Evolutionary conservation across 495 filamentous ascomycete genomes (phyloP), one percentile per base, ranked within the genome.

Genomic region (Penicillium cinerascens): DNA sequence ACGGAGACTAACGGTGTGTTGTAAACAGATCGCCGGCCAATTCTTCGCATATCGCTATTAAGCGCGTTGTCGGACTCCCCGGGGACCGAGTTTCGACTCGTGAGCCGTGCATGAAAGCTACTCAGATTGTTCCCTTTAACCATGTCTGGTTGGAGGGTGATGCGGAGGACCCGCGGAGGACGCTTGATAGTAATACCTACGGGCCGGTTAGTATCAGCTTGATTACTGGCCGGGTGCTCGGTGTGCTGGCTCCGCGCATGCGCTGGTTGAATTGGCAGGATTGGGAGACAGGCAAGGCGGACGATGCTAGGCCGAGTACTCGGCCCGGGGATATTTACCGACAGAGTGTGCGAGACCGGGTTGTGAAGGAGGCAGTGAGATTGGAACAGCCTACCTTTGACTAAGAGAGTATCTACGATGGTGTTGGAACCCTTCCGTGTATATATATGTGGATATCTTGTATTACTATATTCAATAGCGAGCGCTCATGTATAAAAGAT

Each of bases 101-200:
- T 47, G 71, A 75, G 36, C 85, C 85, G 15, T 88, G 82, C 62
- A 76, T 83, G 25, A 71, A 79, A 23, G 50, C 66, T 2, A 74
- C 69, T 7, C 80, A 82, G 53, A 72, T 77, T 26, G 78, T 92
- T 13, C 87, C 87, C 0, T 73, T 73, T 36, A 86, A 86, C 5
- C 87, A 91, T 73, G 73, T 91, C 33, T 92, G 88, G 88, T 74
- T 92, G 16, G 87, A 91, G 60, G 88, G 88, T 0, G 88, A 90
- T 64, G 79, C 76, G 15, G 66, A 69, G 38, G 78, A 84, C 52
- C 75, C 70, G 23, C 52, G 57, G 15, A 71, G 78, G 53, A 83
- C 80, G 54, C 64, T 82, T 47, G 88, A 92, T 63, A 90, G 87
- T 61, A 90, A 91, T 69, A 76, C 76, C 22, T 91, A 89, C 61